A percentile compares a stretch with the other conserved stretches of the same genome.
Conservation (phyloP, 169 alveolate species). For the Eimeria sp. region DNA sequence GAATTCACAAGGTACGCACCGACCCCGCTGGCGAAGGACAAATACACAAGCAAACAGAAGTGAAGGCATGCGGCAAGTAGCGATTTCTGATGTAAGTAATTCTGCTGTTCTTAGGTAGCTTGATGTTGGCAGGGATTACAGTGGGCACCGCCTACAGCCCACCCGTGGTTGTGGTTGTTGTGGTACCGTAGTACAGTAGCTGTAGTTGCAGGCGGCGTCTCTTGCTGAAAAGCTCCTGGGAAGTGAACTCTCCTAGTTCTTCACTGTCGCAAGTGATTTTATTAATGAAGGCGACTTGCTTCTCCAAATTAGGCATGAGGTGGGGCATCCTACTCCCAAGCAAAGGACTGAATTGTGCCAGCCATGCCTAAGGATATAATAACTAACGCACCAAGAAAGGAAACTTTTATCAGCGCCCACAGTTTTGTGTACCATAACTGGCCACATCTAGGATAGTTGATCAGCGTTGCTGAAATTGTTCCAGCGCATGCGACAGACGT, state of each 20-base stretch:
- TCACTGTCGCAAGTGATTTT: neutral
- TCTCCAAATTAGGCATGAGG: neutral
- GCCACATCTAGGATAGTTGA: too few relatives aligned
- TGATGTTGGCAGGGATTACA: neutral
- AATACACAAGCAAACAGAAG: neutral
- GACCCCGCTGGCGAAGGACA: neutral
- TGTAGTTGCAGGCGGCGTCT: neutral
- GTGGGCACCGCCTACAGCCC: neutral
- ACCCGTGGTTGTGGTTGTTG: neutral
- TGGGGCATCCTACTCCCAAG: neutral
- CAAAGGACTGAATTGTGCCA: too few relatives aligned
- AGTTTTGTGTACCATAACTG: neutral
- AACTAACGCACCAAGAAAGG: neutral
- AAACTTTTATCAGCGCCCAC: neutral
- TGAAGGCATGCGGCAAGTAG: neutral
- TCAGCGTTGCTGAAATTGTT: too few relatives aligned
- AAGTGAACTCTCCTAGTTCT: too few relatives aligned
- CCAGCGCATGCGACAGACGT: neutral
- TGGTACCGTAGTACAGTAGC: neutral
- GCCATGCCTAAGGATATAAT: neutral
- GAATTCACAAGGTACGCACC: neutral
- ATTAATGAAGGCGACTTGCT: neutral
- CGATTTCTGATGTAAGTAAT: neutral
- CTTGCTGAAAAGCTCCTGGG: neutral
- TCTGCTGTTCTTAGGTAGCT: neutral